Evolutionary conservation across 306 rosid species (phyloP).

Genomic region (Aeschynomene evenia): DNA sequence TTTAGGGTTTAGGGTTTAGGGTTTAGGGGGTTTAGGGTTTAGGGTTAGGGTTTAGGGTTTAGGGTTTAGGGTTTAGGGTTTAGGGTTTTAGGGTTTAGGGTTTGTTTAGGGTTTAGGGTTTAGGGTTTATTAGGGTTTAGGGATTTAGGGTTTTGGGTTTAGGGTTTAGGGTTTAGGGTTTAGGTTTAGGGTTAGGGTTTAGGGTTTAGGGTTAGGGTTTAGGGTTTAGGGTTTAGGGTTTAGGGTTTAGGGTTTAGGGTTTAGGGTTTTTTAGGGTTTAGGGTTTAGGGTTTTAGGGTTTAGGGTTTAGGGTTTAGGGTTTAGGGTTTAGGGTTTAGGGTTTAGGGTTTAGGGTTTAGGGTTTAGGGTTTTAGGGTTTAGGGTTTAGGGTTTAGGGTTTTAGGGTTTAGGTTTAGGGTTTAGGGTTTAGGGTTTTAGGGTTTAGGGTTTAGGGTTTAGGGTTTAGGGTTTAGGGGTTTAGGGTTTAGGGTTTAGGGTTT

Average conservation of each 20-base stretch:
- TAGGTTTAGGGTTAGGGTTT: too few relatives aligned
- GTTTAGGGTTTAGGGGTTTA: conserved; percentile 25
- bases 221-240: too few relatives aligned
- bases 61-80: conserved; percentile 18
- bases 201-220: too few relatives aligned
- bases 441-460: conserved; percentile 27
- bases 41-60: conserved; percentile 12
- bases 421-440: conserved; percentile 27
- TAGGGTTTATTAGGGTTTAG: too few relatives aligned
- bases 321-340: conserved; percentile 17
- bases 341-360: conserved; percentile 28
- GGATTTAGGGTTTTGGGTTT: too few relatives aligned
- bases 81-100: too few relatives aligned
- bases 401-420: conserved; percentile 2
- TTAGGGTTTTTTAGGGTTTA: neutral
- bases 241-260: too few relatives aligned
- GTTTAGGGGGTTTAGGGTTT: too few relatives aligned
- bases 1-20: conserved; percentile 16
- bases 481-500: conserved; percentile 18
- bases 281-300: conserved; percentile 16
- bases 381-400: too few relatives aligned
- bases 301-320: conserved; percentile 22
- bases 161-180: too few relatives aligned
- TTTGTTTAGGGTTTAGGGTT: too few relatives aligned
- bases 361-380: conserved; percentile 14